Base-by-base conservation (phyloP, 129 eudicot genomes). In the Arctium minus region DNA sequence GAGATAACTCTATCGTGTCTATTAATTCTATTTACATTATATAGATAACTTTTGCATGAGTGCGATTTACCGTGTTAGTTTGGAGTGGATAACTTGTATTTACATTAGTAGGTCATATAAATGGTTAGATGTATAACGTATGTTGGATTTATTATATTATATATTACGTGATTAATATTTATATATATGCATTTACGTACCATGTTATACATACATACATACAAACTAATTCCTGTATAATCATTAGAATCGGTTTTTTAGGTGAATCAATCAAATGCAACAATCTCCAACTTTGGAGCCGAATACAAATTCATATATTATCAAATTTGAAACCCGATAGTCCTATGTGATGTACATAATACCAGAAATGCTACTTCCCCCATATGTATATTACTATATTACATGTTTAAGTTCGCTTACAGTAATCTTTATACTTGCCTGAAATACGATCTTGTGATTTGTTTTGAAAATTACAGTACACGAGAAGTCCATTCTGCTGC, bases 401-500 rank as follows among this genome's bases (percentile, higher is more conserved):
- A 65, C 31, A 65, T 65, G 35, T 65, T 65, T 65, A 22, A 22
- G 35, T 8, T 29, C 1, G 4, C 33, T n/a, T 80, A 50, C 78
- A 3, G 62, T 36, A 36, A 29, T 81, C 33, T 62, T 74, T 73
- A 9, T 38, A 81, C 71, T 72, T 48, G 18, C 17, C 42, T 62
- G 27, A 62, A 60, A 13, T 38, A 35, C 32, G 8, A 65, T 42
- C 35, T 8, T 35, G 15, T 42, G 11, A 67, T 74, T 18, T 35
- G 69, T 72, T 73, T 84, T 79, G 70, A 6, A 29, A 50, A 32
- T 87, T 84, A 44, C 98, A 96, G 99, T 96, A 12, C 98, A 96
- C 12, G 99, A 96, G 88, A 96, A 96, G 92, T 96, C 99, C 18
- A 90, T 93, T 60, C 92, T 96, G 72, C 87, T 96, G 83, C 97